A percentile compares a stretch with the other conserved stretches of the same genome.
Evolutionary conservation across 495 filamentous ascomycete genomes (phyloP).

Genomic region (Ramalina peruviana): DNA sequence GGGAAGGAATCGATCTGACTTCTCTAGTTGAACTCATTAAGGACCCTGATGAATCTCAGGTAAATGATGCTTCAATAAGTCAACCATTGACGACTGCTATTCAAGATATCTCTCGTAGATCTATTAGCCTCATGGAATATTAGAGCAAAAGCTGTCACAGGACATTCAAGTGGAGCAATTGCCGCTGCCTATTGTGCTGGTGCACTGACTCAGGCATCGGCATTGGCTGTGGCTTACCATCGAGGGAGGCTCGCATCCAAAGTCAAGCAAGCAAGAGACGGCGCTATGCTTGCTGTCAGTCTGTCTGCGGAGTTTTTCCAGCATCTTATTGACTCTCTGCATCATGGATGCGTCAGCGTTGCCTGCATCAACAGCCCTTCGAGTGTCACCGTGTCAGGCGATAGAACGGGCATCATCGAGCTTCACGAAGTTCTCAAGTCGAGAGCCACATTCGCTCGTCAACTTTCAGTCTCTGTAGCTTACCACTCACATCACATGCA

Average conservation of each 20-base stretch:
- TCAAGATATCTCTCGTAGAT: conserved; percentile 24
- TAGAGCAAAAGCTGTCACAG: conserved; percentile 19
- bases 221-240: conserved; percentile 26
- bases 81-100: conserved; percentile 26
- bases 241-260: conserved; percentile 16
- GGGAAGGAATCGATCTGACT: too few species aligned
- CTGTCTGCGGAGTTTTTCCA: not conserved
- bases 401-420: too few species aligned
- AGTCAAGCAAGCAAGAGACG: not conserved
- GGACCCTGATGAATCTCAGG: not conserved
- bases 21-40: conserved; percentile 8
- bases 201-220: conserved; percentile 8
- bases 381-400: not conserved
- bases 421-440: too few species aligned
- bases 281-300: conserved; percentile 9
- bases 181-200: conserved; percentile 26
- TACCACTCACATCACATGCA: conserved; percentile 11
- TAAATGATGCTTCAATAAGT: conserved; percentile 14
- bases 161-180: conserved; percentile 30
- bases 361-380: not conserved
- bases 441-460: not conserved
- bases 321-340: too few species aligned
- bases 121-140: conserved; percentile 25
- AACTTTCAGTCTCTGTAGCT: conserved; percentile 3
- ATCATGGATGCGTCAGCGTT: too few species aligned